These are phyloP conservation scores for Neurospora crassa DNA, from an alignment of 2,329 filamentous ascomycete species.

Conservation along the genomic window DNA sequence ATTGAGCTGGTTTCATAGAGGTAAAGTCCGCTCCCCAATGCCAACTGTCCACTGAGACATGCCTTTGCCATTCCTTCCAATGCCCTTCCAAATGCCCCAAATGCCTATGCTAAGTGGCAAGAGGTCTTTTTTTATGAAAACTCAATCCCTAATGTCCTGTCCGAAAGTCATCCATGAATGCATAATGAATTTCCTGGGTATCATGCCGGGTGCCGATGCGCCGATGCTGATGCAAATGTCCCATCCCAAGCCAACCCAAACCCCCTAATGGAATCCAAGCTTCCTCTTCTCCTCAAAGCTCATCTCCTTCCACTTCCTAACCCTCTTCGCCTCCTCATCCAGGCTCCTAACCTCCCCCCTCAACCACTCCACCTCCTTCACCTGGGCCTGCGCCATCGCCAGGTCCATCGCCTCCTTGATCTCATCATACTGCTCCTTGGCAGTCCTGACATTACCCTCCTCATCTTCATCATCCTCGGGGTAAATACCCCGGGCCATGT, in stretches of 20 bases:
- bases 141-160: not conserved
- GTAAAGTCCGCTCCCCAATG: not conserved
- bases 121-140: not conserved
- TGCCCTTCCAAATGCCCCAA: not conserved
- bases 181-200: not conserved
- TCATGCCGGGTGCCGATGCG: not conserved
- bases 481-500: not conserved
- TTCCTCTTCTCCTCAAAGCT: not conserved
- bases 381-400: not conserved
- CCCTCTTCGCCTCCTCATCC: conserved; percentile 1
- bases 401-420: conserved; percentile 9
- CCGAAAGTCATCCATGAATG: not conserved
- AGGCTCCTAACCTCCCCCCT: conserved; percentile 1
- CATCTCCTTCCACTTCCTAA: not conserved
- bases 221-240: not conserved
- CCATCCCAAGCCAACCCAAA: not conserved
- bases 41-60: not conserved
- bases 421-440: not conserved
- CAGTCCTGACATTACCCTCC: not conserved
- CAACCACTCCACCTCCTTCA: conserved; percentile 3
- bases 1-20: not conserved
- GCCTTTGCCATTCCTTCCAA: not conserved
- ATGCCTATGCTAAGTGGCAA: not conserved
- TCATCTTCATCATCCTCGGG: not conserved
- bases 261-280: not conserved